Percentiles rank a stretch among this genome's conserved stretches.
Conservation (phyloP, 495 filamentous ascomycete genomes). For the Tricharina praecox region DNA sequence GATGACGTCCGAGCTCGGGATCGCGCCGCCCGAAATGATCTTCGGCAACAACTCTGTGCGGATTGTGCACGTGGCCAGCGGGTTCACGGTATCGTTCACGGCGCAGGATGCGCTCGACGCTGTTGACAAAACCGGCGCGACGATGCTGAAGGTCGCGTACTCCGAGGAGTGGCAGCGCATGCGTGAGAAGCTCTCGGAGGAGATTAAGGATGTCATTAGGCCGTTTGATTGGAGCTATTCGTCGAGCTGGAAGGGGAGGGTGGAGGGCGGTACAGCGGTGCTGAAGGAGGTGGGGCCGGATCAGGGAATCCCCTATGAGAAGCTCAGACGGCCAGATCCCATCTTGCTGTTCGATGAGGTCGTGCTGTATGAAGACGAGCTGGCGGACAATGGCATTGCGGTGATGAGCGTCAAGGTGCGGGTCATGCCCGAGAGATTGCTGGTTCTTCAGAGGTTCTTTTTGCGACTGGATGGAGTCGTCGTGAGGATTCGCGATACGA, state of each 20-base stretch:
- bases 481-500: slow-evolving; percentile 70
- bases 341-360: slow-evolving; percentile 93
- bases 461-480: slow-evolving; percentile 83
- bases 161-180: slow-evolving; percentile 55
- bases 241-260: slow-evolving; percentile 64
- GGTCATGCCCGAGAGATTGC: slow-evolving; percentile 73
- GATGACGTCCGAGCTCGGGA: slow-evolving; percentile 59
- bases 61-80: slow-evolving; percentile 48
- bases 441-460: slow-evolving; percentile 77
- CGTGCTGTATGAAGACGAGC: slow-evolving; percentile 87
- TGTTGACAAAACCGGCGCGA: slow-evolving; percentile 81
- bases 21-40: slow-evolving; percentile 93
- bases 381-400: slow-evolving; percentile 91
- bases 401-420: slow-evolving; percentile 74
- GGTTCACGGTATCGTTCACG: slow-evolving; percentile 65
- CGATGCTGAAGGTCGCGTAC: slow-evolving; percentile 85
- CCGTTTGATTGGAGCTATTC: slow-evolving; percentile 97
- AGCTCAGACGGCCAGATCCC: slow-evolving; percentile 71
- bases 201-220: slow-evolving; percentile 82
- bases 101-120: slow-evolving; percentile 70
- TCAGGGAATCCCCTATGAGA: slow-evolving; percentile 57
- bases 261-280: slow-evolving; percentile 13
- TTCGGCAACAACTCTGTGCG: slow-evolving; percentile 82
- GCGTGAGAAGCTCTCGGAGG: slow-evolving; percentile 63
- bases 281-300: slow-evolving; percentile 1